phyloP scores from a whole-genome alignment of 805 yeast genomes.

The Candida pseudoglaebosa region DNA sequence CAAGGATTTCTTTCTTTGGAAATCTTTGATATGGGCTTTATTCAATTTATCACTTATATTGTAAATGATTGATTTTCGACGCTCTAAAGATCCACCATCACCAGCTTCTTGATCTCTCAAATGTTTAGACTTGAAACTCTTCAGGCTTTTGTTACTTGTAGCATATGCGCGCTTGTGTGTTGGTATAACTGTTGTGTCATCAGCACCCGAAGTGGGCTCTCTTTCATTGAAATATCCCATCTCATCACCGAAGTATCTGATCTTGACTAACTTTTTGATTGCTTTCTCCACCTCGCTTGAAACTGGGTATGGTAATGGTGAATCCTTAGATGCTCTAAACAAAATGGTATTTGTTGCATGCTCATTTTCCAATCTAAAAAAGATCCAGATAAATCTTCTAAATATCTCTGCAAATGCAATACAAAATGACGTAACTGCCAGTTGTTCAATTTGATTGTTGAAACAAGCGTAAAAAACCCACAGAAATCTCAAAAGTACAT shows the following conservation, averaged over 20 bases:
- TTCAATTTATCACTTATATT: slow-evolving; percentile 54
- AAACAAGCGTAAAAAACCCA: slow-evolving; percentile 90
- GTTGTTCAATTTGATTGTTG: slow-evolving; percentile 73
- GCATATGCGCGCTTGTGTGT: neutral
- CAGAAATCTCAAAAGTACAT: slow-evolving; percentile 75
- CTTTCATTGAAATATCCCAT: neutral
- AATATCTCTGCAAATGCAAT: slow-evolving; percentile 79
- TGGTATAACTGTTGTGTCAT: slow-evolving; percentile 1
- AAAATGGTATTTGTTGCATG: slow-evolving; percentile 86
- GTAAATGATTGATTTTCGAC: slow-evolving; percentile 33
- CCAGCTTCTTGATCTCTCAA: slow-evolving; percentile 3
- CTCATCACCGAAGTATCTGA: slow-evolving; percentile 19
- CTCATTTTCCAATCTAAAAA: slow-evolving; percentile 93
- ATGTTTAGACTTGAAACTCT: neutral
- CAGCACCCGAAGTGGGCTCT: neutral
- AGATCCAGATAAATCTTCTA: slow-evolving; percentile 85
- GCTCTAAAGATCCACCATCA: slow-evolving; percentile 7
- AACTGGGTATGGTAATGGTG: slow-evolving; percentile 74
- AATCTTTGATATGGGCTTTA: slow-evolving; percentile 80
- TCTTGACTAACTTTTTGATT: slow-evolving; percentile 31
- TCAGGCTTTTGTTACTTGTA: neutral
- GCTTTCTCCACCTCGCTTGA: slow-evolving; percentile 31
- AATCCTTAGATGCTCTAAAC: slow-evolving; percentile 82
- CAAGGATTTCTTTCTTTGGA: slow-evolving; percentile 57
- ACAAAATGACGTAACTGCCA: slow-evolving; percentile 79